Conservation (phyloP, 1,139 yeast species). For the Candida pseudocylindracea region DNA sequence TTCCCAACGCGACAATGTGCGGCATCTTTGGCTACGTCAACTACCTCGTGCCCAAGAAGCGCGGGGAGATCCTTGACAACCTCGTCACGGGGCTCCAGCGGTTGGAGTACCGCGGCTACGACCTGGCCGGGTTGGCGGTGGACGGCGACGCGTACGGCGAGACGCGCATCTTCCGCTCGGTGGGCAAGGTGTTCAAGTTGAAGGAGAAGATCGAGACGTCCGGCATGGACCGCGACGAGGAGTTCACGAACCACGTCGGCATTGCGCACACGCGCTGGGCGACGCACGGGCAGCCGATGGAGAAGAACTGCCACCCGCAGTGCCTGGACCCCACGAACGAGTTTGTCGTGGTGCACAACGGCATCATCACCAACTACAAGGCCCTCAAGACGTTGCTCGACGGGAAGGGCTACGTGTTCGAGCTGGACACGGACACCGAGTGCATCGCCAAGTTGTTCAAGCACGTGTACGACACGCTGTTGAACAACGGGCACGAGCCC, state of each 20-base stretch:
- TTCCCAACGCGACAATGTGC: slow-evolving; percentile 11
- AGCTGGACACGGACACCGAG: slow-evolving; percentile 94
- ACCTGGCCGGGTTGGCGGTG: slow-evolving; percentile 88
- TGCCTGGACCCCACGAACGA: slow-evolving; percentile 66
- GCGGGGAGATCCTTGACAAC: slow-evolving; percentile 84
- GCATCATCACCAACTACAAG: slow-evolving; percentile 90
- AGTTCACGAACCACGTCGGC: slow-evolving; percentile 76
- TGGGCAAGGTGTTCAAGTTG: slow-evolving; percentile 78
- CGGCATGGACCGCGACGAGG: slow-evolving; percentile 27
- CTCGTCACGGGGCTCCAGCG: slow-evolving; percentile 82
- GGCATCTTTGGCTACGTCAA: slow-evolving; percentile 98
- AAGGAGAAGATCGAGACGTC: slow-evolving; percentile 38
- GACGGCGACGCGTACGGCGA: slow-evolving; percentile 62
- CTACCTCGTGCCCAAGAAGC: slow-evolving; percentile 73
- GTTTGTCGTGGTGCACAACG: slow-evolving; percentile 89
- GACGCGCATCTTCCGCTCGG: slow-evolving; percentile 55
- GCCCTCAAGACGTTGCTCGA: slow-evolving; percentile 67
- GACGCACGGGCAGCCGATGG: slow-evolving; percentile 89
- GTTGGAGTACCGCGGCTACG: slow-evolving; percentile 95
- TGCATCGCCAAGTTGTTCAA: slow-evolving; percentile 90
- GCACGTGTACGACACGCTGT: slow-evolving; percentile 71
- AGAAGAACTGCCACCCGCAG: slow-evolving; percentile 87
- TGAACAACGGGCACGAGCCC: slow-evolving; percentile 36
- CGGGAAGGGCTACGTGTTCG: slow-evolving; percentile 65
- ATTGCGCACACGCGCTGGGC: slow-evolving; percentile 99